Evolutionary conservation across 1,284 basidiomycete species (phyloP), one percentile per base, ranked within the genome.

Genomic region (Boletus mariae): DNA sequence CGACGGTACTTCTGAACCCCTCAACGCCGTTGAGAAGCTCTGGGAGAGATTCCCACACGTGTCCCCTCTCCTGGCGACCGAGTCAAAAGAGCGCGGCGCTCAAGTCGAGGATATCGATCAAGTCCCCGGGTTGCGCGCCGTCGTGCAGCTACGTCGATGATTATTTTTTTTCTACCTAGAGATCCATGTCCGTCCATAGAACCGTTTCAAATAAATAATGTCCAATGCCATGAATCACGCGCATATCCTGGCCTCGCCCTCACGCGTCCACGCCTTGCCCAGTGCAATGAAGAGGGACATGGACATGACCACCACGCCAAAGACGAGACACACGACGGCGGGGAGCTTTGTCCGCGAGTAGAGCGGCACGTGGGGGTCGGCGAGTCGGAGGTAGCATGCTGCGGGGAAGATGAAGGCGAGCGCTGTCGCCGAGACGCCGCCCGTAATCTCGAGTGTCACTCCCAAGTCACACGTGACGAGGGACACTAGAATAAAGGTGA

Each of bases 391-490:
- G 74, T 91, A 95, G 64, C 94, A 95, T 3, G 83, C 85, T 0
- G 94, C 90, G 6, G 94, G 90, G 70, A 94, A 94, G 61, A 98
- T 94, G 75, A 90, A 99, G 0, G 96, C 96, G 17, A 99, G 81
- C 0, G 94, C 87, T 0, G 94, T 97, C 1, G 96, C 96, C 26
- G 92, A 94, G 17, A 95, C 83, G 1, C 96, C 96, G 12, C 97
- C 97, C 0, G 95, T 97, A 48, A 99, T 90, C 74, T 99, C 97
- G 37, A 99, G 85, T 73, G 98, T 97, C 37, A 98, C 89, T 34
- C 97, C 97, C 12, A 99, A 80, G 71, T 99, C 96, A 71, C 95
- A 98, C 0, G 96, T 98, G 45, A 94, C 78, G 47, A 99, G 79
- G 9, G 94, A 85, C 52, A 99, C 92, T 93, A 69, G 15, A 37